phyloP scores from a whole-genome alignment of 768 basidiomycete genomes.

The Mycena crocata region DNA sequence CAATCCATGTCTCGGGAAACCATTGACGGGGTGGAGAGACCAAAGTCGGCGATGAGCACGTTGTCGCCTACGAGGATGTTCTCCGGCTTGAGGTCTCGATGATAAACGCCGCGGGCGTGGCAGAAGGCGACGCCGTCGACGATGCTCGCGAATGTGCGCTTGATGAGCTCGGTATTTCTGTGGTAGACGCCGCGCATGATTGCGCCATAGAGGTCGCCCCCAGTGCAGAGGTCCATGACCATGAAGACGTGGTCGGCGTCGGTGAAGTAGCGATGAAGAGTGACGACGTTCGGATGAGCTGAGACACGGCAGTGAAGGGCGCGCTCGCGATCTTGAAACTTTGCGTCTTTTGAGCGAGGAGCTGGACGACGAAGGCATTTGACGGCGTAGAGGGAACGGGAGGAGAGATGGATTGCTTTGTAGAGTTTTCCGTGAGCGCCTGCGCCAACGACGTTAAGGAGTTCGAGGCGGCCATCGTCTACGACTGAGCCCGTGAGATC shows the following conservation, averaged over 20 bases:
- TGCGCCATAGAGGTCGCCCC: constrained; percentile 61
- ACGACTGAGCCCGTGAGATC: constrained; percentile 20
- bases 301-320: constrained; percentile 45
- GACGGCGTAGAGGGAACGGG: constrained; percentile 49
- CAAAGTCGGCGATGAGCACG: constrained; percentile 67
- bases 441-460: constrained; percentile 25
- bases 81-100: constrained; percentile 45
- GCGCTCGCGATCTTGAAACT: constrained; percentile 64
- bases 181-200: constrained; percentile 55
- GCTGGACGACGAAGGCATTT: constrained; percentile 62
- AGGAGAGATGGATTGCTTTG: constrained; percentile 20
- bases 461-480: constrained; percentile 25
- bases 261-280: constrained; percentile 61
- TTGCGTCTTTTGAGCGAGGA: constrained; percentile 52
- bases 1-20: constrained; percentile 40
- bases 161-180: constrained; percentile 61
- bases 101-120: constrained; percentile 66
- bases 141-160: constrained; percentile 62
- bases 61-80: constrained; percentile 59
- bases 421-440: constrained; percentile 34
- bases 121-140: constrained; percentile 67
- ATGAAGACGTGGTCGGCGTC: constrained; percentile 62
- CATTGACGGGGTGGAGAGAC: constrained; percentile 44
- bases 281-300: constrained; percentile 57
- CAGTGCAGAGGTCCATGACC: constrained; percentile 47